Evolutionary conservation across 1,139 yeast species (phyloP).

Genomic region (Blastobotrys buckinghamii): DNA sequence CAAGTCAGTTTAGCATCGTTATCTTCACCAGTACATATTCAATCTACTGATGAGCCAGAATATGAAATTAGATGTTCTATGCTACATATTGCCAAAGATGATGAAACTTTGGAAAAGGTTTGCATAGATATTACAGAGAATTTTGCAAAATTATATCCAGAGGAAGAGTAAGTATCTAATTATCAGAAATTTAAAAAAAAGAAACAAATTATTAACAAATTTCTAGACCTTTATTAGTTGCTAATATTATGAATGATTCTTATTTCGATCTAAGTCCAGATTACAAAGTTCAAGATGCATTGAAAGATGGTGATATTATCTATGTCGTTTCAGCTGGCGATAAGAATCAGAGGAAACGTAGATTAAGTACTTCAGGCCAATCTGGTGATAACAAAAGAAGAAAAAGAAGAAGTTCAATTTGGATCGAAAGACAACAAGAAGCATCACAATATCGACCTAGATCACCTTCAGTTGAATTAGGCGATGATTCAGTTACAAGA

Average conservation of each 20-base stretch:
- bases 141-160: constrained; percentile 58
- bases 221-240: constrained; percentile 40
- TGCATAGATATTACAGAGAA: constrained; percentile 47
- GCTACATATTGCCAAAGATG: constrained; percentile 2
- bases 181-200: background rate
- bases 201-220: background rate
- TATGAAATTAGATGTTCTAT: constrained; percentile 6
- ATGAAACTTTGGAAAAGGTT: constrained; percentile 41
- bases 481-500: background rate
- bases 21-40: constrained; percentile 2
- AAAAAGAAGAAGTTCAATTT: constrained; percentile 17
- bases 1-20: background rate
- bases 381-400: constrained; percentile 2
- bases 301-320: constrained; percentile 43
- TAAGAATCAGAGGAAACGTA: constrained; percentile 7
- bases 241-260: constrained; percentile 56
- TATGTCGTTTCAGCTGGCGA: constrained; percentile 31
- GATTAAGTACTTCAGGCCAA: constrained; percentile 6
- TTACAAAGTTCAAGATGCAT: constrained; percentile 56
- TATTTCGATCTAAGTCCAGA: constrained; percentile 77
- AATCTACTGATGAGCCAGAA: constrained; percentile 3
- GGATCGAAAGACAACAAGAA: constrained; percentile 14
- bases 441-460: background rate
- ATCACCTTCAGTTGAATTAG: constrained; percentile 6
- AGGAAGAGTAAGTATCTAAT: constrained; percentile 31